Percentiles rank a stretch among this genome's conserved stretches.
Conservation (phyloP, 2,329 filamentous ascomycete genomes). For the Cladorrhinum sp. region DNA sequence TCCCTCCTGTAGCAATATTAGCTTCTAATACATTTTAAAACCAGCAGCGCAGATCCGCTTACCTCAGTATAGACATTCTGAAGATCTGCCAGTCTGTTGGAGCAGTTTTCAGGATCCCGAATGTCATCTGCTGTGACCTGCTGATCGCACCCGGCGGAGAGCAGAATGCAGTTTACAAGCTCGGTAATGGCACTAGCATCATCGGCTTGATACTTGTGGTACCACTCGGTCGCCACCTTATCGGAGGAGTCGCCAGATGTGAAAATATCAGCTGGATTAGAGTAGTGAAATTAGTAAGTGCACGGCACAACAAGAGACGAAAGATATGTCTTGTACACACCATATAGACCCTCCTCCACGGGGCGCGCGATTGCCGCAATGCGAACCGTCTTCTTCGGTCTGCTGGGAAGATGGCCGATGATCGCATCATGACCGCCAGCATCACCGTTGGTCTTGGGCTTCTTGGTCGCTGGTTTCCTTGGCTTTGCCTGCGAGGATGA, state of each 20-base stretch:
- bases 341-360: constrained; percentile 54
- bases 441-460: constrained; percentile 60
- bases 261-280: constrained; percentile 57
- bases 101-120: constrained; percentile 82
- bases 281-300: background rate
- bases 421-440: constrained; percentile 30
- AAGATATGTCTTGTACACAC: constrained; percentile 38
- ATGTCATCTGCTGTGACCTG: constrained; percentile 80
- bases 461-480: constrained; percentile 60
- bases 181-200: constrained; percentile 56
- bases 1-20: constrained; percentile 51
- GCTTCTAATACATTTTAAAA: background rate
- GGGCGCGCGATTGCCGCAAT: constrained; percentile 50
- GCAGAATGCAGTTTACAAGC: constrained; percentile 64
- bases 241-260: constrained; percentile 55
- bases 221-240: constrained; percentile 59
- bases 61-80: constrained; percentile 83
- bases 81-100: constrained; percentile 75
- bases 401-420: constrained; percentile 46
- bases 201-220: constrained; percentile 55
- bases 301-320: constrained; percentile 24
- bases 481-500: constrained; percentile 42
- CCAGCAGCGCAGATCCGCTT: constrained; percentile 29
- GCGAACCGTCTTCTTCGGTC: constrained; percentile 55
- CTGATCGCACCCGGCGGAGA: constrained; percentile 75